A percentile compares a stretch with the other conserved stretches of the same genome.
phyloP scores from a whole-genome alignment of 257 asterid species.

The Lantana camara region DNA sequence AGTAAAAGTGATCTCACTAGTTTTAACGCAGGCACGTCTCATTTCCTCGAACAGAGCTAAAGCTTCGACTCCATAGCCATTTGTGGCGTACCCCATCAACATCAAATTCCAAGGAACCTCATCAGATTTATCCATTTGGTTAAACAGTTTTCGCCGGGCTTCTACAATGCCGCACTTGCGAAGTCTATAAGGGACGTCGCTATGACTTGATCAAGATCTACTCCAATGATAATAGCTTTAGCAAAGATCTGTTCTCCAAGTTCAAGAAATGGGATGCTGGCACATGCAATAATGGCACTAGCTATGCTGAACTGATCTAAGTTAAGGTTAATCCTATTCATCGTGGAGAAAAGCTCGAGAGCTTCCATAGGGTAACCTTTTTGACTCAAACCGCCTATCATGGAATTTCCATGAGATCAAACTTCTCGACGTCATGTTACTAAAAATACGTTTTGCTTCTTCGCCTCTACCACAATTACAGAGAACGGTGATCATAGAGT shows the following conservation, averaged over 20 bases:
- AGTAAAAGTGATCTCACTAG: conserved; percentile 65
- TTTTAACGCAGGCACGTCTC: conserved; percentile 50
- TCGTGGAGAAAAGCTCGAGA: conserved; percentile 56
- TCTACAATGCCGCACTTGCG: conserved; percentile 74
- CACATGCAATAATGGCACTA: conserved; percentile 79
- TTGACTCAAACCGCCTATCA: conserved; percentile 78
- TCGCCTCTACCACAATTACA: conserved; percentile 61
- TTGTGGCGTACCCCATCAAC: conserved; percentile 92
- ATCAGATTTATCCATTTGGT: conserved; percentile 52
- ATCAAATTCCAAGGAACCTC: conserved; percentile 80
- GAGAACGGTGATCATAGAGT: conserved; percentile 76
- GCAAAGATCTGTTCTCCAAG: conserved; percentile 83
- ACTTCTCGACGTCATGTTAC: conserved; percentile 53
- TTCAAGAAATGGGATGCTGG: conserved; percentile 65
- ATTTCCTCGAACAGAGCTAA: conserved; percentile 65
- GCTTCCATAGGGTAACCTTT: conserved; percentile 75
- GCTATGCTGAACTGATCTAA: conserved; percentile 67
- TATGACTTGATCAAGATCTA: conserved; percentile 60
- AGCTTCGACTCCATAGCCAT: conserved; percentile 72
- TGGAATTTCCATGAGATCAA: conserved; percentile 93
- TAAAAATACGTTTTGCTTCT: conserved; percentile 68
- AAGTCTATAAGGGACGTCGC: conserved; percentile 73
- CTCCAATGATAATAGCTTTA: conserved; percentile 60
- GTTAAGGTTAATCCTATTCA: conserved; percentile 53
- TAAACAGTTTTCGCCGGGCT: conserved; percentile 56